Percentiles rank a stretch among this genome's conserved stretches.
Evolutionary conservation across 495 filamentous ascomycete species (phyloP).

Genomic region (Aspergillus homomorphus): DNA sequence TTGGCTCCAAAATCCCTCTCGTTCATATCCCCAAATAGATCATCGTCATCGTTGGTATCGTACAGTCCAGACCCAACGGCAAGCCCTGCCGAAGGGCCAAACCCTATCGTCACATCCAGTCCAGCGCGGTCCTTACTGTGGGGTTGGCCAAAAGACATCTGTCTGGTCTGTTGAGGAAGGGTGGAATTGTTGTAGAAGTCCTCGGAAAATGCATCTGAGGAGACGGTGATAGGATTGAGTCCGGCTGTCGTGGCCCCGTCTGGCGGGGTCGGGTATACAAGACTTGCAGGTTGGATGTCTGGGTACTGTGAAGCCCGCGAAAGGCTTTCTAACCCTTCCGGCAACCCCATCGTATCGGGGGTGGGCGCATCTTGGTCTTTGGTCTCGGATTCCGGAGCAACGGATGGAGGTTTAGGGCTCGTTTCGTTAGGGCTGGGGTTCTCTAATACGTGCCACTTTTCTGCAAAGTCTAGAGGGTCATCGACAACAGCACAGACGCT

Average conservation of each 20-base stretch:
- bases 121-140: conserved; percentile 22
- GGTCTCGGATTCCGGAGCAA: conserved; percentile 30
- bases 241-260: conserved; percentile 58
- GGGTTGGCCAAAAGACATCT: conserved; percentile 13
- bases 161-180: conserved; percentile 11
- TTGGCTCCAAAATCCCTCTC: conserved; percentile 76
- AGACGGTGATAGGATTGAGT: conserved; percentile 16
- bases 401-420: conserved; percentile 31
- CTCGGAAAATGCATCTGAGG: conserved; percentile 34
- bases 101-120: conserved; percentile 22
- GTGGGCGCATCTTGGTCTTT: conserved; percentile 31
- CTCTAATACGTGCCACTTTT: conserved; percentile 59
- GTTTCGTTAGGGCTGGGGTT: conserved; percentile 25
- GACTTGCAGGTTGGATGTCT: conserved; percentile 51
- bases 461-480: conserved; percentile 66
- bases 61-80: conserved; percentile 41
- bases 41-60: conserved; percentile 53
- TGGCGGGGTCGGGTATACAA: conserved; percentile 86
- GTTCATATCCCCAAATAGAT: conserved; percentile 67
- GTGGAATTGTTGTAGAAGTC: conserved; percentile 23
- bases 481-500: conserved; percentile 13
- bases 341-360: conserved; percentile 18
- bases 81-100: conserved; percentile 26
- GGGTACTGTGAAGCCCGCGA: conserved; percentile 51
- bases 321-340: conserved; percentile 42